These are phyloP conservation scores for Picochlorum sp. DNA, from an alignment of 139 green algal genomes.

Conservation along the genomic window DNA sequence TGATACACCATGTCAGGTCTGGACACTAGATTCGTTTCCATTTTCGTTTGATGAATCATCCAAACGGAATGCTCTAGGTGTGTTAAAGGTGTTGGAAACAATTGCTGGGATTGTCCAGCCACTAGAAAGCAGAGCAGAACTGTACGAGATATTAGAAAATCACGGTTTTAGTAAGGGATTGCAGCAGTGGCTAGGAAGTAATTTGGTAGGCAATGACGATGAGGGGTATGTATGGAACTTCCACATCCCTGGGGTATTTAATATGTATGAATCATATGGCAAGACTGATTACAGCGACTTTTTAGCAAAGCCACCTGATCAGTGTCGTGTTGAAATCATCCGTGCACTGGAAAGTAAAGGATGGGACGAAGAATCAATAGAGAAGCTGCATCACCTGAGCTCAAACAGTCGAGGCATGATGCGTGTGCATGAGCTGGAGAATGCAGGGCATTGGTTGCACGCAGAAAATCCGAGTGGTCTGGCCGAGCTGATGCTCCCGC, in stretches of 20 bases:
- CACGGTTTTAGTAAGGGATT: constrained; percentile 35
- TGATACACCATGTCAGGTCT: constrained; percentile 32
- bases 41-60: constrained; percentile 10
- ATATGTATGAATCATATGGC: constrained; percentile 64
- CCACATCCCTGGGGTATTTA: constrained; percentile 47
- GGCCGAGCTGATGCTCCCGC: constrained; percentile 31
- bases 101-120: constrained; percentile 39
- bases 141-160: constrained; percentile 36
- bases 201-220: constrained; percentile 28
- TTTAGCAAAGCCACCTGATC: constrained; percentile 39
- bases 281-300: constrained; percentile 36
- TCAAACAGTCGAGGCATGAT: constrained; percentile 7
- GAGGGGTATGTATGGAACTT: constrained; percentile 15
- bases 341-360: constrained; percentile 49
- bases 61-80: constrained; percentile 6
- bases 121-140: constrained; percentile 40
- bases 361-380: constrained; percentile 29
- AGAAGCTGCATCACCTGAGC: constrained; percentile 12
- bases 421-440: constrained; percentile 37
- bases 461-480: constrained; percentile 62
- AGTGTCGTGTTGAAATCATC: constrained; percentile 47
- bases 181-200: constrained; percentile 72
- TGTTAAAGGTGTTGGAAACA: constrained; percentile 28
- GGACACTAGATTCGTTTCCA: constrained; percentile 69
- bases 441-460: constrained; percentile 73